Evolutionary conservation across 495 filamentous ascomycete species (phyloP), one percentile per base, ranked within the genome.

Genomic region (Penicilliopsis zonata): DNA sequence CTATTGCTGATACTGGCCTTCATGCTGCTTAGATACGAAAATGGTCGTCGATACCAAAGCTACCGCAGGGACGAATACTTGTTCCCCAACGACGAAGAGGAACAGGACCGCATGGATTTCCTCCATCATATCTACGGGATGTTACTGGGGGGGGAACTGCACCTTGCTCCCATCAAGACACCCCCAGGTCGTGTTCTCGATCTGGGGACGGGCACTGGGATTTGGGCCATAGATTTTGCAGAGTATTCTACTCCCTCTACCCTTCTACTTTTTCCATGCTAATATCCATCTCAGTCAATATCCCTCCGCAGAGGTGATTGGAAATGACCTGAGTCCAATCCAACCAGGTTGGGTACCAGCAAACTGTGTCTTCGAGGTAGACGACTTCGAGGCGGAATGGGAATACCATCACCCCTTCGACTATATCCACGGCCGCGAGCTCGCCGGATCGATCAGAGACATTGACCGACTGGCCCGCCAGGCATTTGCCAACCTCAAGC

Each of bases 101-200:
- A 86, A 52, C 74, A 82, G 48, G 78, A 83, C 39, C 70, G 81
- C 15, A 67, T 85, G 34, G 79, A 83, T 41, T 54, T 83, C 42
- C 64, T 74, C 36, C 61, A 69, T 40, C 66, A 70, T 25, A 56
- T 67, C 37, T 69, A 66, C 31, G 39, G 56, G 23, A 55, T 71
- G 38, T 47, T 69, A 3, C 53, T 77, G 0, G 63, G 68, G 34
- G 73, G 68, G 12, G 65, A 60, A 24, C 49, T 79, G 3, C 52
- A 57, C 34, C 47, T 59, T 6, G 68, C 73, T 2, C 70, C 70
- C 2, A 46, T 79, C 17, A n/a, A n/a, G n/a, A 45, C 64, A 13
- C 55, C 63, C 12, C 53, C 58, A 2, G 33, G 47, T 4, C 50
- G 60, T 2, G 67, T 76, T 8, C 35, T 79, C 18, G 76, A 80